phyloP scores from a whole-genome alignment of 495 filamentous ascomycete species.

The Thermothielavioides terrestris region DNA sequence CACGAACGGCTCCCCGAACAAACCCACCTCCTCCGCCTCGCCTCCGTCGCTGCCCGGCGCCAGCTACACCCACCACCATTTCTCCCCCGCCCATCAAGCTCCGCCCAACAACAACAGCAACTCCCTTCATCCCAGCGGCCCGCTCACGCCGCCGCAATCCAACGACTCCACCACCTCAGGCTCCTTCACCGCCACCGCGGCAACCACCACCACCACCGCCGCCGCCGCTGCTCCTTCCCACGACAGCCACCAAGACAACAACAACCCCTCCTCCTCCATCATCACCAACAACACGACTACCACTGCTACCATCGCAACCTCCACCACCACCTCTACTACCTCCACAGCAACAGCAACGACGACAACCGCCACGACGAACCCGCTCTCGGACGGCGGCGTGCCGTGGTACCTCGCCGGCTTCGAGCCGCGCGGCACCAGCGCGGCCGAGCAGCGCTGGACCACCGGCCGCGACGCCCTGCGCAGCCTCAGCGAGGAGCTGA shows the following conservation, averaged over 20 bases:
- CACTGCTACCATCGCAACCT: background rate
- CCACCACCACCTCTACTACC: background rate
- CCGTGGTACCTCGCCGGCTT: slow-evolving; percentile 85
- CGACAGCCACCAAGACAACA: background rate
- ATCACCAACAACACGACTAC: background rate
- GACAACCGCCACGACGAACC: slow-evolving; percentile 34
- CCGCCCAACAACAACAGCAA: background rate
- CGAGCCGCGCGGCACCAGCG: slow-evolving; percentile 64
- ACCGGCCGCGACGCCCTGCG: slow-evolving; percentile 65
- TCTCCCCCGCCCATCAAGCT: background rate
- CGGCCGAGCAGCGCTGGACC: slow-evolving; percentile 54
- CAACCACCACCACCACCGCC: background rate
- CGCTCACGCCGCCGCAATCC: slow-evolving; percentile 40
- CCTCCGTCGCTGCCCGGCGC: slow-evolving; percentile 28
- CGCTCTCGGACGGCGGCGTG: slow-evolving; percentile 63
- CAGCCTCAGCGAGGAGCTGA: slow-evolving; percentile 76
- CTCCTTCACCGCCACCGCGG: background rate
- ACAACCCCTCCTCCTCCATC: too few relatives aligned
- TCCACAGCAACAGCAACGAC: background rate
- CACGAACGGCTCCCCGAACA: slow-evolving; percentile 20
- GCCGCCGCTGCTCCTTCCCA: too few relatives aligned
- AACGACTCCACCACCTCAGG: slow-evolving; percentile 35
- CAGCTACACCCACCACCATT: slow-evolving; percentile 1
- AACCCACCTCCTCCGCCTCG: slow-evolving; percentile 30
- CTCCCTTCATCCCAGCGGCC: slow-evolving; percentile 18